A percentile compares a stretch with the other conserved stretches of the same genome.
phyloP scores from a whole-genome alignment of 352 stramenopile genomes.

The Blastocystis sp. region DNA sequence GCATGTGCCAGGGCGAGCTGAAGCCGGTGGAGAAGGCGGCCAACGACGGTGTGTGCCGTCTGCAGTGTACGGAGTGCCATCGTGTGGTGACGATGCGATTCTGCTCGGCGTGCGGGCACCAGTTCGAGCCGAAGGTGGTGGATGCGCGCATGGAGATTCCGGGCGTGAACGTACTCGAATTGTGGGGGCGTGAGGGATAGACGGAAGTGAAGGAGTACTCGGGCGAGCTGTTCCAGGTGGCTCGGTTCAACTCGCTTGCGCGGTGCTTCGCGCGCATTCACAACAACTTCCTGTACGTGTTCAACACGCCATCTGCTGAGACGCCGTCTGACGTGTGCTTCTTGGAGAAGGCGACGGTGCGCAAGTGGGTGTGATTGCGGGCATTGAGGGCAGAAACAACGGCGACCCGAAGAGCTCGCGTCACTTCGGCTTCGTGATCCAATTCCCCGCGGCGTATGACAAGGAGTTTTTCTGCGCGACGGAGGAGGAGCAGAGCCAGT shows the following conservation, averaged over 20 bases:
- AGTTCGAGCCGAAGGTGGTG: slow-evolving; percentile 53
- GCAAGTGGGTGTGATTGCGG: neutral
- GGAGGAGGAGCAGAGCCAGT: slow-evolving; percentile 78
- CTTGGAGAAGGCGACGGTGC: slow-evolving; percentile 74
- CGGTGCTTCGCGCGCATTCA: slow-evolving; percentile 81
- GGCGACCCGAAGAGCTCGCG: slow-evolving; percentile 72
- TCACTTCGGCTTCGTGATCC: slow-evolving; percentile 83
- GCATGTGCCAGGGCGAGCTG: slow-evolving; percentile 62
- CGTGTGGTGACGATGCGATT: slow-evolving; percentile 61
- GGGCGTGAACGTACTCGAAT: slow-evolving; percentile 23
- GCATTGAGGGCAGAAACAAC: neutral
- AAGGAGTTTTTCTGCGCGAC: slow-evolving; percentile 81
- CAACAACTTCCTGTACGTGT: slow-evolving; percentile 85
- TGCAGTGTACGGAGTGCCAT: slow-evolving; percentile 64
- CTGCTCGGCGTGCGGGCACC: slow-evolving; percentile 61
- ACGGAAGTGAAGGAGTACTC: slow-evolving; percentile 14
- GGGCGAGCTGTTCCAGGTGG: neutral
- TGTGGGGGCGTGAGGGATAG: neutral
- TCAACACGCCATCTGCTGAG: slow-evolving; percentile 79
- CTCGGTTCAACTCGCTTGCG: slow-evolving; percentile 80
- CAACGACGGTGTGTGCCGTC: slow-evolving; percentile 22
- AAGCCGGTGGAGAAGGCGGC: slow-evolving; percentile 37
- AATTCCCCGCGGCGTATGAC: slow-evolving; percentile 78
- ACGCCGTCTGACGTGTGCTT: slow-evolving; percentile 74
- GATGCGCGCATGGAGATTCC: slow-evolving; percentile 62